Evolutionary conservation across 2,329 filamentous ascomycete genomes (phyloP).

Genomic region (Diplodia sapinea): DNA sequence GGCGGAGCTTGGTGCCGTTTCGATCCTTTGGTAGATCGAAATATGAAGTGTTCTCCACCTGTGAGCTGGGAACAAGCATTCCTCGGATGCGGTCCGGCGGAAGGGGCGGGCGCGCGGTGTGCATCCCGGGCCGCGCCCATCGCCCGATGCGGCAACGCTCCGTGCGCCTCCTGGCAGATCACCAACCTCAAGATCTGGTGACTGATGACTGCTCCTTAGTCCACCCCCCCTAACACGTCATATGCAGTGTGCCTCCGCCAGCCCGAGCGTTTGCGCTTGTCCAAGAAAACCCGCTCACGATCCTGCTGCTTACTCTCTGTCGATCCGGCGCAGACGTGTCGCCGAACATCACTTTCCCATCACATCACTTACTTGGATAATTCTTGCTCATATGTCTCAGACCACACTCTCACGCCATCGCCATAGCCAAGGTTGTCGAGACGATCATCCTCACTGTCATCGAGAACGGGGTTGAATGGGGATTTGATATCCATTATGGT

Average conservation of each 20-base stretch:
- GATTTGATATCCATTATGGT: slow-evolving; percentile 4
- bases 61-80: background rate
- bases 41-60: slow-evolving; percentile 2
- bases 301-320: background rate
- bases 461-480: background rate
- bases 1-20: too few relatives aligned
- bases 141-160: slow-evolving; percentile 12
- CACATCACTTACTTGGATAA: too few relatives aligned
- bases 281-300: too few relatives aligned
- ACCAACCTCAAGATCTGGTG: slow-evolving; percentile 3
- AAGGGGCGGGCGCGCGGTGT: slow-evolving; percentile 12
- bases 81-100: slow-evolving; percentile 8
- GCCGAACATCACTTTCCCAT: background rate
- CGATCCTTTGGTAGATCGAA: slow-evolving; percentile 7
- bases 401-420: background rate
- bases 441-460: background rate
- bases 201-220: background rate
- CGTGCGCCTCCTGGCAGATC: slow-evolving; percentile 12
- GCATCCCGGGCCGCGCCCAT: slow-evolving; percentile 13
- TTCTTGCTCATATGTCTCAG: background rate
- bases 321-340: background rate
- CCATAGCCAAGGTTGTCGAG: too few relatives aligned
- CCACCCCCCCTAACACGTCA: slow-evolving; percentile 7
- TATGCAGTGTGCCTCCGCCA: background rate
- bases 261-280: background rate